A percentile compares a stretch with the other conserved stretches of the same genome.
Conservation (phyloP, 192 early-diverging fungal genomes). For the Coemansia sp. region DNA sequence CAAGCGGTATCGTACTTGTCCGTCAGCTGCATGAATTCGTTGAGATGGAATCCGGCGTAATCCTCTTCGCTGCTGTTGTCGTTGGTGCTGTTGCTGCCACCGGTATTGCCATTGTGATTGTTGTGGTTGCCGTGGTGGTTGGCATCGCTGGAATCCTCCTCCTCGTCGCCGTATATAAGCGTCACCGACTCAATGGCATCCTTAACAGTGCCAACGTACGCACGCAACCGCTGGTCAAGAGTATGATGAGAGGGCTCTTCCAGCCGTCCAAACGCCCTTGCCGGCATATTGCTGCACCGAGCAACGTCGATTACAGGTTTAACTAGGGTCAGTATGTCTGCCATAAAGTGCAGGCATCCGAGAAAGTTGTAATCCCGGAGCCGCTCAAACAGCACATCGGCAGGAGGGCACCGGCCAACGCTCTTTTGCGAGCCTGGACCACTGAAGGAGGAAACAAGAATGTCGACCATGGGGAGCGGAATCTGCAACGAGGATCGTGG, state of each 20-base stretch:
- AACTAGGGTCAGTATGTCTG: constrained; percentile 40
- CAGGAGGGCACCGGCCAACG: constrained; percentile 42
- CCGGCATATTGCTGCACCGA: constrained; percentile 31
- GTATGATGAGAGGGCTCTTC: constrained; percentile 21
- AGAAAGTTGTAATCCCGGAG: constrained; percentile 50
- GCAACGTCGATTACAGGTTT: constrained; percentile 45
- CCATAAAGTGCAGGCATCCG: constrained; percentile 52
- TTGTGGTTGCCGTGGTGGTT: constrained; percentile 5
- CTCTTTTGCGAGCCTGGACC: constrained; percentile 31
- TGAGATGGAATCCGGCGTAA: constrained; percentile 43
- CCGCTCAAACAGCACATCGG: constrained; percentile 34
- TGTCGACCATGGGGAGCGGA: constrained; percentile 44
- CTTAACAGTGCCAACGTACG: constrained; percentile 32
- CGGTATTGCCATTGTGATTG: not conserved
- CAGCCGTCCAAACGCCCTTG: constrained; percentile 25
- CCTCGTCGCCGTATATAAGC: constrained; percentile 49
- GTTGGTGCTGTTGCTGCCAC: not conserved
- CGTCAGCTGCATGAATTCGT: constrained; percentile 54
- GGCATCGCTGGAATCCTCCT: constrained; percentile 1
- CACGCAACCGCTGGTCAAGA: constrained; percentile 45
- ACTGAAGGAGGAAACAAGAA: constrained; percentile 31
- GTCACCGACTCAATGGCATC: constrained; percentile 51
- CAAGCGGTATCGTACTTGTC: constrained; percentile 21
- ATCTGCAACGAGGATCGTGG: constrained; percentile 43
- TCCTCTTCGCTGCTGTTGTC: constrained; percentile 22